Evolutionary conservation across 176 grass and related monocot species (phyloP).

Genomic region (Cenchrus americanus): DNA sequence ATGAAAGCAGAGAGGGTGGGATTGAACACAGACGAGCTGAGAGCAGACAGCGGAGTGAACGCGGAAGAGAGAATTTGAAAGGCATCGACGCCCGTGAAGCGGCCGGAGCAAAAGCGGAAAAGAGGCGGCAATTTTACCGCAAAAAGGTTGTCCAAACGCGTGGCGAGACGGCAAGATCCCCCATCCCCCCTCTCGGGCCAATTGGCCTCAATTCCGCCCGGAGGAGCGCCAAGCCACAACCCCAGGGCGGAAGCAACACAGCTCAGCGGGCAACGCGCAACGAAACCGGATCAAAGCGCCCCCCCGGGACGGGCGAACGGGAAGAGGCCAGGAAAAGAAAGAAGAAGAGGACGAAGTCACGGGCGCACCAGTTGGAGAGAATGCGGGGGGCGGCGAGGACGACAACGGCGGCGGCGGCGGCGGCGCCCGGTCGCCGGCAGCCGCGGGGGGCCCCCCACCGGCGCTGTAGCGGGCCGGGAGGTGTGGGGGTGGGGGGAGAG

Average conservation of each 20-base stretch:
- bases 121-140: slow-evolving; percentile 1
- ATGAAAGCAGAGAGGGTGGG: neutral
- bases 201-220: slow-evolving; percentile 35
- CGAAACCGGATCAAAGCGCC: slow-evolving; percentile 35
- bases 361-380: slow-evolving; percentile 20
- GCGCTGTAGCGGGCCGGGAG: slow-evolving; percentile 24
- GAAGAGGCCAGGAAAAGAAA: neutral
- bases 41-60: neutral
- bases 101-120: neutral
- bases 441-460: slow-evolving; percentile 38
- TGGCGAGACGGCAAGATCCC: slow-evolving; percentile 30
- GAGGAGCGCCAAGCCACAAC: neutral
- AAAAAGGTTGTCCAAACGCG: neutral
- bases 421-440: slow-evolving; percentile 24
- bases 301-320: neutral
- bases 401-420: neutral
- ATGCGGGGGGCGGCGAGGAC: slow-evolving; percentile 22
- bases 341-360: neutral
- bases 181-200: slow-evolving; percentile 6
- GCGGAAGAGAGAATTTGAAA: slow-evolving; percentile 20
- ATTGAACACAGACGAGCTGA: neutral
- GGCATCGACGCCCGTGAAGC: neutral
- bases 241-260: neutral
- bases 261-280: neutral
- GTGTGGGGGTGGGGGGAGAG: neutral